These are phyloP conservation scores for Xylaria sp. DNA, from an alignment of 495 filamentous ascomycete species.

Conservation along the genomic window DNA sequence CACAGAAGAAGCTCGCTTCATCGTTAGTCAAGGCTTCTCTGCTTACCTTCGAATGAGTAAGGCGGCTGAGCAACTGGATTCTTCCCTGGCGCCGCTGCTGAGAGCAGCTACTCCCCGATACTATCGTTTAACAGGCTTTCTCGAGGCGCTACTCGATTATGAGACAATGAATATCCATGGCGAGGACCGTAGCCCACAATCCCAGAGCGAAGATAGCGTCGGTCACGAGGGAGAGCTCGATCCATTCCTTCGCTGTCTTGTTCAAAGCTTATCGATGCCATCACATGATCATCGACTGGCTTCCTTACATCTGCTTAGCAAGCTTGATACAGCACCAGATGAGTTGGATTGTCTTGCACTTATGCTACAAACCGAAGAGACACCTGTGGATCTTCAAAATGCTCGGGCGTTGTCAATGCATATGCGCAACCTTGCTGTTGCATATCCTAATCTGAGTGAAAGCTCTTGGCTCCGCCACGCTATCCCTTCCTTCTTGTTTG, in stretches of 20 bases:
- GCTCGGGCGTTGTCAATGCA: conserved; percentile 80
- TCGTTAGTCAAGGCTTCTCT: conserved; percentile 62
- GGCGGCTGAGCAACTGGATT: conserved; percentile 56
- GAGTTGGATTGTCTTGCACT: conserved; percentile 54
- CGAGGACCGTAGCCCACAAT: conserved; percentile 41
- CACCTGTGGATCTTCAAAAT: conserved; percentile 76
- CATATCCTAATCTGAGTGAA: conserved; percentile 60
- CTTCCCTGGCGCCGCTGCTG: conserved; percentile 62
- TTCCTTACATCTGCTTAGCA: conserved; percentile 71
- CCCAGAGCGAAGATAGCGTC: conserved; percentile 41
- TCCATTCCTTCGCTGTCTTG: conserved; percentile 64
- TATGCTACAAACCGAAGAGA: conserved; percentile 76
- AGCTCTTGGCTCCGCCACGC: conserved; percentile 72
- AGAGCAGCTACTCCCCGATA: conserved; percentile 66
- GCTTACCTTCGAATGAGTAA: conserved; percentile 61
- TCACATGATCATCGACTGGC: conserved; percentile 74
- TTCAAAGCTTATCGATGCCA: conserved; percentile 72
- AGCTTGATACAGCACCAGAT: conserved; percentile 47
- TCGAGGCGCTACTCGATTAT: conserved; percentile 70
- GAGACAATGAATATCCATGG: conserved; percentile 54
- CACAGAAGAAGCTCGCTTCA: conserved; percentile 64
- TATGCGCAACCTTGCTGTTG: conserved; percentile 74
- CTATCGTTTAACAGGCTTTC: conserved; percentile 67
- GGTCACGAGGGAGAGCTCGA: conserved; percentile 57
- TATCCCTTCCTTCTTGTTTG: conserved; percentile 85